Conservation (phyloP, 768 basidiomycete genomes). For the Lactarius hengduanensis region DNA sequence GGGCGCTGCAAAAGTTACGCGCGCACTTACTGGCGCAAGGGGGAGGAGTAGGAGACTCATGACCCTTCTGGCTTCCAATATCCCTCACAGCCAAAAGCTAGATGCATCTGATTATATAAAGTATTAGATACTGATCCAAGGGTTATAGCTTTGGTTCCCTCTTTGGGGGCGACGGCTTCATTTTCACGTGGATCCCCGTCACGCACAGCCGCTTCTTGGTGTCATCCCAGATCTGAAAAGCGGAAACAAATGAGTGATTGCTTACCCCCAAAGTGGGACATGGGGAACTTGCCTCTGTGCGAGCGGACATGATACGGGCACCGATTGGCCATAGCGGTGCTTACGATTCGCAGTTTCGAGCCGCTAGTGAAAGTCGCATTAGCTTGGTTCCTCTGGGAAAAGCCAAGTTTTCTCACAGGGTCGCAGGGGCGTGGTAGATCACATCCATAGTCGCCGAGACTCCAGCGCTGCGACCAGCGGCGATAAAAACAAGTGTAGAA, state of each 20-base stretch:
- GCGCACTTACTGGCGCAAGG: slow-evolving; percentile 38
- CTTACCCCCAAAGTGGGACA: too few species aligned
- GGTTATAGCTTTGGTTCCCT: slow-evolving; percentile 20
- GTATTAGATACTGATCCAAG: not conserved
- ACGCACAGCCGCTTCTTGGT: slow-evolving; percentile 27
- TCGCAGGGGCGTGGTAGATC: slow-evolving; percentile 31
- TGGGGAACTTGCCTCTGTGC: slow-evolving; percentile 28
- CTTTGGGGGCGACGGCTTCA: slow-evolving; percentile 27
- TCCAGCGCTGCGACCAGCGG: slow-evolving; percentile 5
- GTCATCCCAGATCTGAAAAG: slow-evolving; percentile 31
- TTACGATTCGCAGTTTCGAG: slow-evolving; percentile 30
- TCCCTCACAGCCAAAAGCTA: not conserved
- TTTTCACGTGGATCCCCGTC: slow-evolving; percentile 29
- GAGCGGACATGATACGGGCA: slow-evolving; percentile 29
- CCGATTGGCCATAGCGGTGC: slow-evolving; percentile 30
- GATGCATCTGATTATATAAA: not conserved
- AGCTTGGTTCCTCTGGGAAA: not conserved
- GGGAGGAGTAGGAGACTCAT: not conserved
- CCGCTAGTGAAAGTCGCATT: slow-evolving; percentile 21
- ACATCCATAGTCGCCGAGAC: slow-evolving; percentile 29
- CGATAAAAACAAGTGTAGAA: slow-evolving; percentile 27
- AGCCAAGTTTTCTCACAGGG: slow-evolving; percentile 15
- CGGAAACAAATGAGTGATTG: not conserved
- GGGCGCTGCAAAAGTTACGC: slow-evolving; percentile 58
- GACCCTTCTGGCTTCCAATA: not conserved